Base-by-base conservation (phyloP, 164 flowering plant genomes). In the Annona cherimola region DNA sequence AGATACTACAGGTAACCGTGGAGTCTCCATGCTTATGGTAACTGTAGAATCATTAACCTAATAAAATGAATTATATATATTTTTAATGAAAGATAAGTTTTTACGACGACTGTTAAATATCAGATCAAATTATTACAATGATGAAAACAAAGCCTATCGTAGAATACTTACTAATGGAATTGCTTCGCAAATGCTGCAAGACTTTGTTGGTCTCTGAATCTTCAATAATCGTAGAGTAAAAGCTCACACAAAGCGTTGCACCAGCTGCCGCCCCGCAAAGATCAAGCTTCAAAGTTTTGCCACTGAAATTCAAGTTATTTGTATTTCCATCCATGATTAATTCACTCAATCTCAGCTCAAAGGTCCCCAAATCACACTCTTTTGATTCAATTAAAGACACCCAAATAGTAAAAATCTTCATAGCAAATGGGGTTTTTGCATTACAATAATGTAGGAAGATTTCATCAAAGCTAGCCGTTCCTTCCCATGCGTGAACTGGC, bases 381-480 rank as follows among this genome's bases (percentile, higher is more conserved):
- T 45, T 68, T 45, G 65, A 59, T 12, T 60, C 57, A 20, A 44
- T 66, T n/a, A 44, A 59, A 41, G 67, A 68, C 5, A 68, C 76
- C 72, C 67, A 46, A 14, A 74, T 7, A n/a, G 8, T 35, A 45
- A 69, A 69, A 74, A 44, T 74, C 68, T 69, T 74, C 41, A 69
- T 69, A 16, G 54, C 40, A 57, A 42, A 40, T 2, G 54, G 63
- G 5, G 4, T 39, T 41, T 41, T 69, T n/a, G 68, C 6, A 11
- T 45, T 68, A 18, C 61, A 74, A 50, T 74, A 74, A 14, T 68
- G 71, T 8, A 74, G 66, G 70, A 74, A 74, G 12, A 74, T 62
- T 67, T 74, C 76, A 40, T 74, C 76, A 44, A 74, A 61, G 9
- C 59, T 62, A 26, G 71, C 76, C 55, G 35, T 42, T 50, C 72